phyloP scores from a whole-genome alignment of 2,329 filamentous ascomycete genomes.

The Chaetomium strumarium region DNA sequence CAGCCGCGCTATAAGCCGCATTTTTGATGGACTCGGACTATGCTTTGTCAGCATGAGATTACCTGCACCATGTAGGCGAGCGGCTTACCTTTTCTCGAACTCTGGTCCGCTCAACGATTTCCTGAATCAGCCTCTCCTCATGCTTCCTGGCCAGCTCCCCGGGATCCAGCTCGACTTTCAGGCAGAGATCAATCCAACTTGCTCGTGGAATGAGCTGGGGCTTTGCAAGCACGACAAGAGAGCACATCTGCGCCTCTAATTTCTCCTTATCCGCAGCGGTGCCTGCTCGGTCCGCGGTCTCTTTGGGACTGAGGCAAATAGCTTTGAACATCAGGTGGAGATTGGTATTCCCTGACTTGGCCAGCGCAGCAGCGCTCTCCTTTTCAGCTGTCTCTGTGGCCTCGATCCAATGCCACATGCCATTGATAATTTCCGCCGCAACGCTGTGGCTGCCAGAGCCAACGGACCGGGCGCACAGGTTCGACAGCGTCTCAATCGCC shows the following conservation, averaged over 20 bases:
- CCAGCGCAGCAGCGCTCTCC: conserved; percentile 62
- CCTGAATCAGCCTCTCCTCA: conserved; percentile 58
- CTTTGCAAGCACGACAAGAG: conserved; percentile 71
- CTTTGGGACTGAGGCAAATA: conserved; percentile 56
- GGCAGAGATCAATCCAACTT: conserved; percentile 84
- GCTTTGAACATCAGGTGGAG: conserved; percentile 57
- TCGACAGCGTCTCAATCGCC: conserved; percentile 55
- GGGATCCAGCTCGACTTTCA: conserved; percentile 76
- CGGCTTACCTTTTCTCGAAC: conserved; percentile 46
- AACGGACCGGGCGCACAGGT: conserved; percentile 48
- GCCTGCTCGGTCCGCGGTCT: conserved; percentile 37
- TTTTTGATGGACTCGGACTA: conserved; percentile 45
- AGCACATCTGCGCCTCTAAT: conserved; percentile 66
- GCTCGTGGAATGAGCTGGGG: conserved; percentile 69
- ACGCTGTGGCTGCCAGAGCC: conserved; percentile 33
- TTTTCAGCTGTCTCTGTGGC: conserved; percentile 66
- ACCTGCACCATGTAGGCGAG: background rate
- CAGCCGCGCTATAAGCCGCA: conserved; percentile 78
- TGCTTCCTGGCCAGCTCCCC: conserved; percentile 65
- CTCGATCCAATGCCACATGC: conserved; percentile 75
- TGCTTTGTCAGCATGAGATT: conserved; percentile 13
- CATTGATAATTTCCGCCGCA: conserved; percentile 59
- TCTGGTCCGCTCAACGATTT: conserved; percentile 52
- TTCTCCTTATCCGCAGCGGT: conserved; percentile 40
- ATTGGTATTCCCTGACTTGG: conserved; percentile 59